These are phyloP conservation scores for Vitis vinifera DNA, from an alignment of 164 flowering plant genomes.

Conservation along the genomic window DNA sequence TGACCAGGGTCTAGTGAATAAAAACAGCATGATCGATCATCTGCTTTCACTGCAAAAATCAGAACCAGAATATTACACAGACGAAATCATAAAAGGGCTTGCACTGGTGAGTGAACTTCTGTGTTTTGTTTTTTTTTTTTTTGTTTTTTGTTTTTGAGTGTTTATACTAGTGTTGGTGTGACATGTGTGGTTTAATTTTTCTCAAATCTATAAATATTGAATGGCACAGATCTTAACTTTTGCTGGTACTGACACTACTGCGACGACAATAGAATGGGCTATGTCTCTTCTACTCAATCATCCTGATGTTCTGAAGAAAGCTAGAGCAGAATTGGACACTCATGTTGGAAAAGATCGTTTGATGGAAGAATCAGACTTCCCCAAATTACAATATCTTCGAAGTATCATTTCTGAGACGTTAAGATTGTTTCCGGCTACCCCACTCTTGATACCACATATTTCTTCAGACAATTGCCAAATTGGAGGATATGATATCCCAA, in stretches of 20 bases:
- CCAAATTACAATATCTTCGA: background rate
- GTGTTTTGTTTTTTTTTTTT: no score
- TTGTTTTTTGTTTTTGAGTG: no score
- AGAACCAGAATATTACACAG: constrained; percentile 14
- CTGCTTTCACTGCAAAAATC: constrained; percentile 15
- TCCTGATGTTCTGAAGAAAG: no score
- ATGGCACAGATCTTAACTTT: background rate
- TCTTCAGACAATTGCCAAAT: constrained; percentile 1
- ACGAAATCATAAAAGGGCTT: constrained; percentile 14
- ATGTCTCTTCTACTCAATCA: background rate
- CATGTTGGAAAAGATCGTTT: no score
- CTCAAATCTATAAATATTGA: background rate
- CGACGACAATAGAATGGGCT: constrained; percentile 10
- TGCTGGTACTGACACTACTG: background rate
- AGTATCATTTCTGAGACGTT: background rate
- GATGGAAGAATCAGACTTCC: no score
- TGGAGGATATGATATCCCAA: constrained; percentile 5
- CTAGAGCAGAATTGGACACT: no score
- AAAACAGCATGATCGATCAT: no score
- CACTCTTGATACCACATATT: constrained; percentile 9
- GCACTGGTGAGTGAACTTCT: constrained; percentile 3
- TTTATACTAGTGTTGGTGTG: no score
- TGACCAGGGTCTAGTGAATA: no score
- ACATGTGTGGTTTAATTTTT: no score
- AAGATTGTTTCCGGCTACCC: constrained; percentile 5